Percentiles rank a stretch among this genome's conserved stretches.
Conservation (phyloP, 768 basidiomycete genomes). For the Cystofilobasidium capitatum region DNA sequence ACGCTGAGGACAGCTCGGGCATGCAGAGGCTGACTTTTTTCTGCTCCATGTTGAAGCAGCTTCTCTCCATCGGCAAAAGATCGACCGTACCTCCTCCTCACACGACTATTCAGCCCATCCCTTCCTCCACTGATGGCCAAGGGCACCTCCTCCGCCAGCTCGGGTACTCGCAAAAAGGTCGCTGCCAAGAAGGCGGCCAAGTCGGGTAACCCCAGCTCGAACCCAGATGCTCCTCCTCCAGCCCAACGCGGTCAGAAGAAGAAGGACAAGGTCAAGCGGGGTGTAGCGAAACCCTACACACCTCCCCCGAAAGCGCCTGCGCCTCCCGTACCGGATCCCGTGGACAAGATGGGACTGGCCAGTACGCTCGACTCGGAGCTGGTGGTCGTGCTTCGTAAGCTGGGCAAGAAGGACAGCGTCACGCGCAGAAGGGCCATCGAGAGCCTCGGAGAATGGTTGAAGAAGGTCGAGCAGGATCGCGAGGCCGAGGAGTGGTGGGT, state of each 20-base stretch:
- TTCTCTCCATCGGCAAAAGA: too few relatives aligned
- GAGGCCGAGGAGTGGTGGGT: constrained; percentile 47
- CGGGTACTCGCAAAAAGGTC: constrained; percentile 87
- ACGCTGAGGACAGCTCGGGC: too few relatives aligned
- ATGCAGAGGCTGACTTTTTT: too few relatives aligned
- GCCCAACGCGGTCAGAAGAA: constrained; percentile 38
- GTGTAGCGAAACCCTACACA: constrained; percentile 55
- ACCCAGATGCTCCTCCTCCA: constrained; percentile 30
- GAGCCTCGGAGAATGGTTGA: constrained; percentile 62
- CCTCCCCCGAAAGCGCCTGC: constrained; percentile 57
- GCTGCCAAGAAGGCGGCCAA: constrained; percentile 57
- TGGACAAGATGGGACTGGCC: constrained; percentile 72
- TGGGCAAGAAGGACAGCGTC: constrained; percentile 81
- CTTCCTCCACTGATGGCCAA: constrained; percentile 14
- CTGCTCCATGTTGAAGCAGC: too few relatives aligned
- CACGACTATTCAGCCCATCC: background rate
- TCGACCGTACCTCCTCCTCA: background rate
- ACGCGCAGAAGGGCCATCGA: constrained; percentile 79
- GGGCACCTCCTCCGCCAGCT: constrained; percentile 65
- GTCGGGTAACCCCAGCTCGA: constrained; percentile 24
- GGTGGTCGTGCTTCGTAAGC: constrained; percentile 63
- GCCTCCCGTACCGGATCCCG: constrained; percentile 57
- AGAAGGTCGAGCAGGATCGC: constrained; percentile 45
- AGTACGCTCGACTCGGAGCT: constrained; percentile 68
- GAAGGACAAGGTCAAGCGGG: constrained; percentile 49